phyloP scores from a whole-genome alignment of 768 basidiomycete species.

The Termitomyces sp. region DNA sequence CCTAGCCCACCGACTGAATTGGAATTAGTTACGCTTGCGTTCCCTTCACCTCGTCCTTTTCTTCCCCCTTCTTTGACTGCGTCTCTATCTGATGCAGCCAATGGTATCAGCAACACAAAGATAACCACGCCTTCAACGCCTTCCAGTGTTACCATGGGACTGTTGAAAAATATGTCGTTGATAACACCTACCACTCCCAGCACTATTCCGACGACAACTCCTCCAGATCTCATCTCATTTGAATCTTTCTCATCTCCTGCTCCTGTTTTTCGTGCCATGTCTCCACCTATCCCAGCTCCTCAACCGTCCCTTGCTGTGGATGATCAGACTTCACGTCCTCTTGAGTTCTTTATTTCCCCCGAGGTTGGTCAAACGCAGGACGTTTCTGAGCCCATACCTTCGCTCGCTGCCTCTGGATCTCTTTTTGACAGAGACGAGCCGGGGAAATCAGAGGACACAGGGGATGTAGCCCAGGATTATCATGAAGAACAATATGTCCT shows the following conservation, averaged over 20 bases:
- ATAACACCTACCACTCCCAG: not conserved
- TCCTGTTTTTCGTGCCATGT: constrained; percentile 13
- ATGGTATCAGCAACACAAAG: not conserved
- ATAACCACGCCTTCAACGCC: not conserved
- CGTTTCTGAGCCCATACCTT: not conserved
- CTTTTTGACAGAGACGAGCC: not conserved
- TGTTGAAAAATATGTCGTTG: not conserved
- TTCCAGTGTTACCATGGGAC: not conserved
- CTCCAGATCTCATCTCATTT: constrained; percentile 30
- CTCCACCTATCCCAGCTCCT: constrained; percentile 8
- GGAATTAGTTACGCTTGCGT: not conserved
- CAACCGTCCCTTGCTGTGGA: not conserved
- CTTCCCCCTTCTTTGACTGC: not conserved
- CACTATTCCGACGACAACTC: not conserved
- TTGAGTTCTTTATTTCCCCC: not conserved
- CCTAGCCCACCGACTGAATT: constrained; percentile 16
- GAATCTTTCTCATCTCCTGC: constrained; percentile 32
- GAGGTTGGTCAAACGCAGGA: not conserved
- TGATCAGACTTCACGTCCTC: not conserved
- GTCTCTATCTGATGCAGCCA: not conserved
- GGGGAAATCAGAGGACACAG: not conserved
- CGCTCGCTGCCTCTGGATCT: not conserved
- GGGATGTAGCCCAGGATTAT: not conserved
- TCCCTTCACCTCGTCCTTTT: constrained; percentile 2
- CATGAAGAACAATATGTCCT: constrained; percentile 5